A percentile compares a stretch with the other conserved stretches of the same genome.
Conservation (phyloP, 1,284 basidiomycete genomes). For the Sutorius eximius region DNA sequence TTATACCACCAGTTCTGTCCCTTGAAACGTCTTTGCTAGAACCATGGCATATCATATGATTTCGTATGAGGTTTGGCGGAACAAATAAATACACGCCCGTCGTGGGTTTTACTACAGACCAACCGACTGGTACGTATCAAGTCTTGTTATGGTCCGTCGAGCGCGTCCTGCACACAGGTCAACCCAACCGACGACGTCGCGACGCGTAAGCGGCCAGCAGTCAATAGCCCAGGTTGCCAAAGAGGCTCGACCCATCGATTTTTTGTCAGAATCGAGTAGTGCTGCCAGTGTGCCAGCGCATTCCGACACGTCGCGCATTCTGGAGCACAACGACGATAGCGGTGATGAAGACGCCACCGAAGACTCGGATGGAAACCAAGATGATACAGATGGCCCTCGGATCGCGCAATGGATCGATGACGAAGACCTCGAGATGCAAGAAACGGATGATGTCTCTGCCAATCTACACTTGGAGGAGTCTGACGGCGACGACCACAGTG, state of each 20-base stretch:
- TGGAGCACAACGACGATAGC: neutral
- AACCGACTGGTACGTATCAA: neutral
- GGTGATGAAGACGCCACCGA: neutral
- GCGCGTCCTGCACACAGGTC: constrained; percentile 3
- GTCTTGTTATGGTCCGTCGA: constrained; percentile 13
- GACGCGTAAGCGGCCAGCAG: neutral
- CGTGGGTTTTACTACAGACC: neutral
- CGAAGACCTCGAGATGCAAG: constrained; percentile 40
- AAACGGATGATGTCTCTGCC: constrained; percentile 18
- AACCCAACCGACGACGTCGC: neutral
- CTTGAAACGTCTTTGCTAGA: neutral
- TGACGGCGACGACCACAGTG: constrained; percentile 13
- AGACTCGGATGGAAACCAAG: constrained; percentile 13
- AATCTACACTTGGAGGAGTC: constrained; percentile 32
- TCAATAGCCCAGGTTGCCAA: constrained; percentile 6
- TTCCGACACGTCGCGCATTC: neutral
- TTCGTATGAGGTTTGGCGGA: neutral
- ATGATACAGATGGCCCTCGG: constrained; percentile 47
- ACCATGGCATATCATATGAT: neutral
- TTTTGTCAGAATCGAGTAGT: constrained; percentile 15
- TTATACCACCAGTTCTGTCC: no score
- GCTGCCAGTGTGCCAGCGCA: neutral
- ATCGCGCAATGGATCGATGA: constrained; percentile 60
- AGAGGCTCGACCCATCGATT: constrained; percentile 18
- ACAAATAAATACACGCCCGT: neutral